Conservation (phyloP, 305 asterid genomes). For the Fraxinus ornus region DNA sequence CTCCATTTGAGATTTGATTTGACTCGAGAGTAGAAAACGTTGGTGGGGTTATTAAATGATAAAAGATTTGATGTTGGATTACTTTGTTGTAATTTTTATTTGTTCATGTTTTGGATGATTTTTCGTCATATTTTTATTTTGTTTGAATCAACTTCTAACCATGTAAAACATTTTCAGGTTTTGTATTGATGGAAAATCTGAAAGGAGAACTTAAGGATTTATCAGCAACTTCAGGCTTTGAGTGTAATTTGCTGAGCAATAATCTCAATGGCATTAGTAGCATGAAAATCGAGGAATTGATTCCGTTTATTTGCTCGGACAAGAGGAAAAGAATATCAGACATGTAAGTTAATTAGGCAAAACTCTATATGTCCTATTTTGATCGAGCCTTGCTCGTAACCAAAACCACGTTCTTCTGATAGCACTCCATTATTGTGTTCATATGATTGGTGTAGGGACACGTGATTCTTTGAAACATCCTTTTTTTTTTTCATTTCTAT, state of each 20-base stretch:
- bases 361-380: background rate
- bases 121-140: background rate
- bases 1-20: slow-evolving; percentile 1
- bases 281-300: slow-evolving; percentile 50
- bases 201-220: slow-evolving; percentile 44
- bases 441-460: background rate
- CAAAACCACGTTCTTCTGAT: background rate
- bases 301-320: slow-evolving; percentile 44
- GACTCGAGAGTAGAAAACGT: background rate
- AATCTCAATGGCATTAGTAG: slow-evolving; percentile 30
- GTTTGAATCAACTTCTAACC: background rate
- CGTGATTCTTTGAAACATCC: background rate
- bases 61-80: background rate
- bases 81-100: background rate
- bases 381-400: background rate
- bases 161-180: slow-evolving; percentile 37
- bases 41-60: background rate
- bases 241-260: slow-evolving; percentile 38
- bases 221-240: slow-evolving; percentile 28
- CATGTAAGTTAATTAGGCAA: slow-evolving; percentile 41
- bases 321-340: slow-evolving; percentile 40
- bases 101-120: background rate
- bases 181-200: slow-evolving; percentile 47
- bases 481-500: background rate
- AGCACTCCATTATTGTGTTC: background rate